Base-by-base conservation (phyloP, 371 early-diverging fungal species). In the Smittium culicis region DNA sequence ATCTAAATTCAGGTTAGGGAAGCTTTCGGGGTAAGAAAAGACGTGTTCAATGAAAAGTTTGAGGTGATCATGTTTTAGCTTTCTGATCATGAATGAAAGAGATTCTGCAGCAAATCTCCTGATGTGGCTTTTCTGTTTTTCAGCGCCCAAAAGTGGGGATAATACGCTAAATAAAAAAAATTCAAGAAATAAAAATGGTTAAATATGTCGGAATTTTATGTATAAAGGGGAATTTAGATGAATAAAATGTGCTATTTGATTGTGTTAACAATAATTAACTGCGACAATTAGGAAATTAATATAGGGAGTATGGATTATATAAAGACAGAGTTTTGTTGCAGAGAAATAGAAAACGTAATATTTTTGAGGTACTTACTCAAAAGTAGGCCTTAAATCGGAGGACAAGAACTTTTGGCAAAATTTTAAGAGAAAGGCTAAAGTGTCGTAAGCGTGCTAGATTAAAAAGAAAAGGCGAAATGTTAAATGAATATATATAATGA, bases 31-130 rank as follows among this genome's bases (percentile, higher is more conserved):
- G 27, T 65, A 35, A 27, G 60, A 68, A 2, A 74, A 61, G 0
- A 59, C 65, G 60, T 76, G 76, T 30, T 71, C 64, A 33, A 90
- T 69, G 33, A 85, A 82, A 17, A 73, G 67, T 34, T 74, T 79
- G 68, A 89, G 77, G 20, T 80, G 77, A 5, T 83, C 79, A 8
- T 77, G 82, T 2, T 83, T 79, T 5, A 85, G 80, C 68, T 91
- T 92, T 31, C 96, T 82, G 66, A 96, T 73, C 65, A 96, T 79
- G 70, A 86, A 94, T 24, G 93, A 88, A 79, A 94, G 88, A 1
- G 94, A 83, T 74, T 96, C 94, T 34, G 94, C 93, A 1, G 91
- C 85, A 71, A 96, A 98, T 60, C 84, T 81, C 57, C 93, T 88
- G 45, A 94, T 85, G 77, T 87, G 88, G 24, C 82, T 81, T 67